Percentiles rank a stretch among this genome's conserved stretches.
These are phyloP conservation scores for Ceratobasidium sp. DNA, from an alignment of 1,284 basidiomycete genomes.

Conservation along the genomic window DNA sequence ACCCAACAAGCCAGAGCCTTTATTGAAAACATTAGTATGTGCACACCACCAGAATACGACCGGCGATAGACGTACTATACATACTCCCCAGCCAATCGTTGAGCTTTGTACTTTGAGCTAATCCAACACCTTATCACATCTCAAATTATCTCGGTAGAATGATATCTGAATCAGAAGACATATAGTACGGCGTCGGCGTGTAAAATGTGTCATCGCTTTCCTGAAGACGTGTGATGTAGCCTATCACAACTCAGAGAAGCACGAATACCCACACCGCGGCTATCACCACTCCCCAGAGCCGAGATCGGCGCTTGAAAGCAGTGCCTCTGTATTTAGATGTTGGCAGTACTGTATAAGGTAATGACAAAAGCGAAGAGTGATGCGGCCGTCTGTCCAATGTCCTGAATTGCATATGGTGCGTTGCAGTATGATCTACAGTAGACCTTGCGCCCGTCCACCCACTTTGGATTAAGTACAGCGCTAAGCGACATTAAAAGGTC, in stretches of 20 bases:
- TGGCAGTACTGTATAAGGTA: background rate
- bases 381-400: background rate
- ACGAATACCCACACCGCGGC: conserved; percentile 2
- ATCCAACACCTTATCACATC: conserved; percentile 46
- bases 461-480: background rate
- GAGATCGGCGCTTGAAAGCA: too few relatives aligned
- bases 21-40: background rate
- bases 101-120: conserved; percentile 20
- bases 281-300: background rate
- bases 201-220: background rate
- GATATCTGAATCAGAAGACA: too few relatives aligned
- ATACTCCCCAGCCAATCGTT: conserved; percentile 43
- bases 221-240: background rate
- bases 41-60: background rate
- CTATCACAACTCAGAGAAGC: background rate
- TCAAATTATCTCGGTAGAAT: too few relatives aligned
- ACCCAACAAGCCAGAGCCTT: conserved; percentile 48
- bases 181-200: background rate
- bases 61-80: conserved; percentile 5
- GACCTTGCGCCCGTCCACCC: background rate
- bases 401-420: background rate
- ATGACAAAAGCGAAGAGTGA: background rate
- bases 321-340: background rate
- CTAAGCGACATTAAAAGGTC: too few relatives aligned
- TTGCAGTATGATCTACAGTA: background rate